Evolutionary conservation across 164 flowering plant species (phyloP), one percentile per base, ranked within the genome.

Genomic region (Paratinospora sagittata): DNA sequence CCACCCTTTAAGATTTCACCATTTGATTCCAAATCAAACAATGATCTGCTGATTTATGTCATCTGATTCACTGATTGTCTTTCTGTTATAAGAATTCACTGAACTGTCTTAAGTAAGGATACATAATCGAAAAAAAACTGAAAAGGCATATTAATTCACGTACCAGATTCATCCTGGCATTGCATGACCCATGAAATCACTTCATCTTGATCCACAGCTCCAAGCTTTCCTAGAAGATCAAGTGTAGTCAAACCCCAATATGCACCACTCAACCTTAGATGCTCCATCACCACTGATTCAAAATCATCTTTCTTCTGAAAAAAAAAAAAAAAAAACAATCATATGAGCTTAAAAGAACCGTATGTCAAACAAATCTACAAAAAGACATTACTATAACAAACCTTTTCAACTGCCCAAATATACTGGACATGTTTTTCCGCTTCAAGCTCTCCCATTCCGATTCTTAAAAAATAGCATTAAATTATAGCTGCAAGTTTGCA

Each of bases 191-290:
- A 94, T 21, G 93, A 80, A 76, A 90, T 78, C 72, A 92, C 88
- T 75, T 85, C 89, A 63, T 89, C 88, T 71, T 68, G 72, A 84
- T 92, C 85, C 34, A 90, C 90, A 19, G 66, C 64, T 27, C 75
- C 79, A 61, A 94, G 88, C 85, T 88, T 88, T 65, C 89, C 91
- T 14, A 92, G 70, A 66, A 94, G 78, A 81, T 89, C 96, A 45
- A 94, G 84, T 39, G 96, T 77, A 19, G 95, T 85, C 85, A 94
- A 80, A 55, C 97, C 97, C 97, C 97, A 90, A 64, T 90, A 94
- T 67, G 93, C 97, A 43, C 98, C 98, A 80, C 81, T 94, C 85
- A 94, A 78, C 62, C 97, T 83, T 27, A 94, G 73, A 77, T 94
- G 97, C 73, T 92, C 98, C 92, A 88, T 88, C 69, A 84, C 87